A percentile compares a stretch with the other conserved stretches of the same genome.
These are phyloP conservation scores for Penicillium sp. DNA, from an alignment of 2,329 filamentous ascomycete genomes.

Conservation along the genomic window DNA sequence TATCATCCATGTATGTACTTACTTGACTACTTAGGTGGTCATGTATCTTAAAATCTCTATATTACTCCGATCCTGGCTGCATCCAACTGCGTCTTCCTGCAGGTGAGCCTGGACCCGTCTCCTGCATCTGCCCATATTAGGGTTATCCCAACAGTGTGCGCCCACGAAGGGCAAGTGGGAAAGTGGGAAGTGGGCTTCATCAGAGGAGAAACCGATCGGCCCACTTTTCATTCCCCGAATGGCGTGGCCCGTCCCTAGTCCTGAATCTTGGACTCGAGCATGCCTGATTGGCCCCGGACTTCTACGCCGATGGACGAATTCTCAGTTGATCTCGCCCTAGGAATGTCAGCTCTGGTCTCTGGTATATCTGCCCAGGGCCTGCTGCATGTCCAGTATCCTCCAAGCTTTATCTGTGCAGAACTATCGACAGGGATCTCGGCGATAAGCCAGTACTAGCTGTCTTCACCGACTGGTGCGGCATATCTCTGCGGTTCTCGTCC, in stretches of 20 bases:
- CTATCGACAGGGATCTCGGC: not conserved
- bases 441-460: not conserved
- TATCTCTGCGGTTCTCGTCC: not conserved
- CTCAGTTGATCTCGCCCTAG: not conserved
- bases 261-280: not conserved
- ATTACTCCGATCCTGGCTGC: not conserved
- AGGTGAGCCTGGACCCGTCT: not conserved
- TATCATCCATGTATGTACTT: not conserved
- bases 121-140: not conserved
- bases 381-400: not conserved
- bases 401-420: not conserved
- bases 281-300: not conserved
- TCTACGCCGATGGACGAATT: not conserved
- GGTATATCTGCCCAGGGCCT: not conserved
- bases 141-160: not conserved
- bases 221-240: conserved; percentile 19
- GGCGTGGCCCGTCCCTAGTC: conserved; percentile 19
- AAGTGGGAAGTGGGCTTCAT: not conserved
- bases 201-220: not conserved
- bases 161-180: not conserved
- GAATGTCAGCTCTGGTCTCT: no score
- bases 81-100: not conserved
- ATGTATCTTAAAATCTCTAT: not conserved
- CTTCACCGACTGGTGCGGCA: not conserved
- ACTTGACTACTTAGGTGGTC: no score